A percentile compares a stretch with the other conserved stretches of the same genome.
Conservation (phyloP, 805 yeast genomes). For the Sugiyamaella floridensis region DNA sequence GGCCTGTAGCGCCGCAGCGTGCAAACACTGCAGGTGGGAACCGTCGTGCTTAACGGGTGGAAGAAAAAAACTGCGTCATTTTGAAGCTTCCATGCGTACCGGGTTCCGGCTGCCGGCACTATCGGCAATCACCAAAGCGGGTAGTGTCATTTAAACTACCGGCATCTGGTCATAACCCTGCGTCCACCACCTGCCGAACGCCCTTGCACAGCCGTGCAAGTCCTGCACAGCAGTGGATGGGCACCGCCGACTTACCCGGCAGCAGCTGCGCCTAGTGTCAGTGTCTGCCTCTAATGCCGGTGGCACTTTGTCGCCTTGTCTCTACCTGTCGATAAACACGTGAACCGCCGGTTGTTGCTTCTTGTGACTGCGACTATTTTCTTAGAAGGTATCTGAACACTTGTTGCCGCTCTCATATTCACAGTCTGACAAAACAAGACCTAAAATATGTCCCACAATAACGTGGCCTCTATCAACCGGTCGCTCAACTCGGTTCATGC, state of each 20-base stretch:
- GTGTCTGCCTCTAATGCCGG: not conserved
- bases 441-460: conserved; percentile 4
- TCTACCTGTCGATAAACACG: not conserved
- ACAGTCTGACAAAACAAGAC: too few species aligned
- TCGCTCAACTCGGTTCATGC: conserved; percentile 67
- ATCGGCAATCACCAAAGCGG: not conserved
- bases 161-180: not conserved
- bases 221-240: too few species aligned
- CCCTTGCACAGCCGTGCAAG: not conserved
- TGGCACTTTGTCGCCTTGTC: not conserved
- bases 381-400: too few species aligned
- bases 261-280: not conserved
- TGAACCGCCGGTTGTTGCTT: too few species aligned
- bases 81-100: too few species aligned
- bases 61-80: too few species aligned
- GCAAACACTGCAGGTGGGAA: too few species aligned
- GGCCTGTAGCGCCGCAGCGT: conserved; percentile 41
- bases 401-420: too few species aligned
- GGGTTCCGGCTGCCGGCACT: too few species aligned
- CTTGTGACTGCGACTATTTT: too few species aligned
- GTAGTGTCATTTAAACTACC: not conserved
- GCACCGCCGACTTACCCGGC: not conserved
- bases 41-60: too few species aligned
- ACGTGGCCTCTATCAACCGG: conserved; percentile 55
- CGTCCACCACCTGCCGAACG: not conserved